Evolutionary conservation across 2,329 filamentous ascomycete genomes (phyloP).

Genomic region (Diaporthe australafricana): DNA sequence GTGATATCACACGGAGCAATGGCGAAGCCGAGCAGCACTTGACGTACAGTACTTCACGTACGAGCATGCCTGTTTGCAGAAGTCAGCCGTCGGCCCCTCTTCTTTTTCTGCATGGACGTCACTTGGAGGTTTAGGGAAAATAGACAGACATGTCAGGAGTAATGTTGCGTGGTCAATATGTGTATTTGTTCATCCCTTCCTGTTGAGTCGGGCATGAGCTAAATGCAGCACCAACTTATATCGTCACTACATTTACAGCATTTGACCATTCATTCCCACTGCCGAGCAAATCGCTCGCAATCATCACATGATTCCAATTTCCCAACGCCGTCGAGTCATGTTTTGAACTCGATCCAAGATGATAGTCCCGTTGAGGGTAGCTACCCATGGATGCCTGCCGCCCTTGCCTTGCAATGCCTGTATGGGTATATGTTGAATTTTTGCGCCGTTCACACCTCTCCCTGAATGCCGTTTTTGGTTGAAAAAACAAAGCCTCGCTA

Average conservation of each 20-base stretch:
- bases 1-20: background rate
- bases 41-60: background rate
- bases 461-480: constrained; percentile 37
- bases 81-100: too few relatives aligned
- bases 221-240: background rate
- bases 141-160: too few relatives aligned
- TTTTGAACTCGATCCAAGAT: constrained; percentile 34
- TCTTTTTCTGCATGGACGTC: background rate
- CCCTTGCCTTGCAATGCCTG: constrained; percentile 37
- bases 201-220: constrained; percentile 9
- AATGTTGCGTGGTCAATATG: background rate
- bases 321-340: constrained; percentile 34
- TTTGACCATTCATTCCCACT: background rate
- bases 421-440: constrained; percentile 41
- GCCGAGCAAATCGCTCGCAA: constrained; percentile 12
- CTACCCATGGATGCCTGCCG: constrained; percentile 34
- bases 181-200: background rate
- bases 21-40: background rate
- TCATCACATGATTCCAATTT: constrained; percentile 25
- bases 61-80: background rate
- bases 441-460: constrained; percentile 35
- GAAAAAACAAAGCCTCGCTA: constrained; percentile 39
- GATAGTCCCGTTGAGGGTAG: constrained; percentile 39
- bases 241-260: constrained; percentile 19
- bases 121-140: background rate